Percentiles rank a stretch among this genome's conserved stretches.
phyloP scores from a whole-genome alignment of 2,329 filamentous ascomycete genomes.

The Xylaria sp. region DNA sequence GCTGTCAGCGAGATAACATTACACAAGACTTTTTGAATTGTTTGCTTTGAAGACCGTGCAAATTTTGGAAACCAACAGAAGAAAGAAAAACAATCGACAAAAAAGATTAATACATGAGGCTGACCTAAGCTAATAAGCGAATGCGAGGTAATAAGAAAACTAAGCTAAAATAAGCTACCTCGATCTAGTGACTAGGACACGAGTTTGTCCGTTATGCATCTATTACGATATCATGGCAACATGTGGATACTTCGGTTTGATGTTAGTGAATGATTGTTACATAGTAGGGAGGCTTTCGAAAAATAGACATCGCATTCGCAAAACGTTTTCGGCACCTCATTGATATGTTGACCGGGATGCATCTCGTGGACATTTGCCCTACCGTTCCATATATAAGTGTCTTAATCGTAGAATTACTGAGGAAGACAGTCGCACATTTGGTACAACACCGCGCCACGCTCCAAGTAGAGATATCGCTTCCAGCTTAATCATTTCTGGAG shows the following conservation, averaged over 20 bases:
- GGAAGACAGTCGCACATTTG: constrained; percentile 10
- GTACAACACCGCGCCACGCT: constrained; percentile 23
- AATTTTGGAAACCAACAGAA: too few relatives aligned
- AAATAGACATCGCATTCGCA: constrained; percentile 21
- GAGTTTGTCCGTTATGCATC: constrained; percentile 21
- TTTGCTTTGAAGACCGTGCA: background rate
- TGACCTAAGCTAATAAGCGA: constrained; percentile 28
- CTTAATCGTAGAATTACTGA: constrained; percentile 7
- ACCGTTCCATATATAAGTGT: constrained; percentile 17
- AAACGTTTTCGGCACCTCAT: background rate
- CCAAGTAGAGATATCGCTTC: constrained; percentile 19
- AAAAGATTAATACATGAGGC: background rate
- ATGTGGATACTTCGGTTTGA: background rate
- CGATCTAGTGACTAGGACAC: background rate
- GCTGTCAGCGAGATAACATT: background rate
- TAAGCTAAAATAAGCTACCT: constrained; percentile 19
- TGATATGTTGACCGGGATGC: background rate
- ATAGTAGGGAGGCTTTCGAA: too few relatives aligned
- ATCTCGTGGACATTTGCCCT: constrained; percentile 10
- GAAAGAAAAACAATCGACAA: background rate
- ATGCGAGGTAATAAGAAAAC: constrained; percentile 22
- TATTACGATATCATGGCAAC: background rate
- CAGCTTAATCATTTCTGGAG: constrained; percentile 6
- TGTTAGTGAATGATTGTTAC: background rate
- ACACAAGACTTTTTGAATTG: background rate